A percentile compares a stretch with the other conserved stretches of the same genome.
Evolutionary conservation across 2,329 filamentous ascomycete genomes (phyloP).

Genomic region (Calonectria pseudoreteaudii): DNA sequence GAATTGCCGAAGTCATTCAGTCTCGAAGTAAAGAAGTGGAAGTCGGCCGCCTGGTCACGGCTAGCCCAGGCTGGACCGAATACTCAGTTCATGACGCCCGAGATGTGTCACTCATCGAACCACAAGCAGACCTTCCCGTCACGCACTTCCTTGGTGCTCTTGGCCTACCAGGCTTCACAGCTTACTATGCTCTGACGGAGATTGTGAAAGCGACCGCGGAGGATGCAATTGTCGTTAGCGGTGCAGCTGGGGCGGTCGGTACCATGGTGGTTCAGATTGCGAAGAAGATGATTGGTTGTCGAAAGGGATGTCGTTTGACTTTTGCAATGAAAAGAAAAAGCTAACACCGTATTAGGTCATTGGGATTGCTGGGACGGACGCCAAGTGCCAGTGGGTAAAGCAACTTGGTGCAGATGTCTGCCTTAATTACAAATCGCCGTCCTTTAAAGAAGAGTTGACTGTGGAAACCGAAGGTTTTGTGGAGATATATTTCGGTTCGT

Average conservation of each 20-base stretch:
- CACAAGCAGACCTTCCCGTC: not conserved
- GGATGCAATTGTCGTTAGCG: not conserved
- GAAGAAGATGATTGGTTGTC: not conserved
- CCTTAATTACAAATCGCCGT: not conserved
- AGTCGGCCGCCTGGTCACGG: not conserved
- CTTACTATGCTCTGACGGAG: not conserved
- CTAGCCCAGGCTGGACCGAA: not conserved
- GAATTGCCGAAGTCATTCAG: not conserved
- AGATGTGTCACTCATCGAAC: not conserved
- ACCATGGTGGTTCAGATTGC: not conserved
- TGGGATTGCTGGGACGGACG: not conserved
- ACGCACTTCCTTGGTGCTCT: not conserved
- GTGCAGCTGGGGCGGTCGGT: not conserved
- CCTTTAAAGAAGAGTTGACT: not conserved
- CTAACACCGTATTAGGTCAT: not conserved
- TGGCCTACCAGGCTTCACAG: not conserved
- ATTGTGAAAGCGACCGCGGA: not conserved
- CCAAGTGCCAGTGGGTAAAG: not conserved
- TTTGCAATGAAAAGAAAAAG: not conserved
- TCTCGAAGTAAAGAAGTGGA: not conserved
- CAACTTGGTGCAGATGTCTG: not conserved
- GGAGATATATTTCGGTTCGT: not conserved
- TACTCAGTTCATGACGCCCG: not conserved
- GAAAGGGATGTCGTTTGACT: not conserved
- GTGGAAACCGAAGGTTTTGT: not conserved